Evolutionary conservation across 345 rosid species (phyloP).

Genomic region (Arabidopsis suecica): DNA sequence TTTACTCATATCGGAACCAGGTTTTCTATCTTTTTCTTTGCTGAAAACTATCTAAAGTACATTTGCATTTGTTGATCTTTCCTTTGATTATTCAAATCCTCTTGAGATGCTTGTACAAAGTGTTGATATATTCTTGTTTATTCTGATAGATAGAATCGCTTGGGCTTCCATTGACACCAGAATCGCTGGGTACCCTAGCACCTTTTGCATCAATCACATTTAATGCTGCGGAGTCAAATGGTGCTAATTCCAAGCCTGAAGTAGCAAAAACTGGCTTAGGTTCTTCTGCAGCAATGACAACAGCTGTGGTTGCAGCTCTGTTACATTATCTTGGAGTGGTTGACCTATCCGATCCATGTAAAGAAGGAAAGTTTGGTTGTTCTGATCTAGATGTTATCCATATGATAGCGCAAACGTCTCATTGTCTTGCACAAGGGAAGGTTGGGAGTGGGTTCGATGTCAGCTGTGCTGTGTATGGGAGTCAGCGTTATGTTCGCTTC

Average conservation of each 20-base stretch:
- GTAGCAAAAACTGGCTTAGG: constrained; percentile 99
- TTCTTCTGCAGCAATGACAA: constrained; percentile 98
- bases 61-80: constrained; percentile 9
- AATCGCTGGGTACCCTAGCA: constrained; percentile 73
- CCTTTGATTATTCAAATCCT: not conserved
- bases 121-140: constrained; percentile 31
- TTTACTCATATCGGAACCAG: constrained; percentile 93
- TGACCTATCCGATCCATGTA: constrained; percentile 60
- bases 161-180: constrained; percentile 86
- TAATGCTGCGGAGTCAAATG: constrained; percentile 67
- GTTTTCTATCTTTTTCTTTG: constrained; percentile 46
- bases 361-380: constrained; percentile 49
- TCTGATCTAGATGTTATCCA: constrained; percentile 76
- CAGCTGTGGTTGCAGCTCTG: constrained; percentile 90
- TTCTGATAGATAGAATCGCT: constrained; percentile 74
- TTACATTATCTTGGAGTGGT: constrained; percentile 89
- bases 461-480: constrained; percentile 96
- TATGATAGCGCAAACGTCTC: constrained; percentile 90
- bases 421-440: constrained; percentile 97
- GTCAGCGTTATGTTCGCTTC: constrained; percentile 93
- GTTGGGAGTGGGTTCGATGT: constrained; percentile 99
- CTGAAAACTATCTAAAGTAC: not conserved
- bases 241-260: constrained; percentile 80
- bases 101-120: constrained; percentile 25
- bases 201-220: constrained; percentile 88